Base-by-base conservation (phyloP, 176 grass and related monocot genomes). In the Metroxylon sagu region DNA sequence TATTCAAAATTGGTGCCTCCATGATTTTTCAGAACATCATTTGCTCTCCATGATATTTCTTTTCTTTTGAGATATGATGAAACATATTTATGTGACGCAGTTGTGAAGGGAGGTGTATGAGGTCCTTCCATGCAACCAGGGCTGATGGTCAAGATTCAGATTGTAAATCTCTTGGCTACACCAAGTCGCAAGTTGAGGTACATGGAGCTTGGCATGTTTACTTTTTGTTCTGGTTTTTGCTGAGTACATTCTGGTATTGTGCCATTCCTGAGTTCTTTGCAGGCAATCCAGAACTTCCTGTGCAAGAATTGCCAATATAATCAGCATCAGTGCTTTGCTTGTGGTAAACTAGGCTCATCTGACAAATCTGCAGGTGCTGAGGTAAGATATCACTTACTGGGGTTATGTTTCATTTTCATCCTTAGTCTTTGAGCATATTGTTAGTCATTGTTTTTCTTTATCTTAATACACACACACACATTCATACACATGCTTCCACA, bases 71-170 rank as follows among this genome's bases (percentile, higher is more conserved):
- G 59, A 55, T 18, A 25, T 53, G 4, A 35, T 54, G 14, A 54
- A 27, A 59, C 17, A 48, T 14, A 17, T 27, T 18, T 12, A 14
- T 61, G 25, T 26, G 54, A 54, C 80, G 50, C 74, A 98, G 93
- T 71, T 98, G 93, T 76, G 93, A 98, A 60, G 93, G 93, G 27
- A 74, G 75, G 52, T 98, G 93, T 64, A 83, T 92, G 81, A 82
- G 93, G 19, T 98, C 93, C 25, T 98, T 98, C 66, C 93, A 98
- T 85, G 87, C 93, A 68, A 92, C 80, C 62, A 25, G 30, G 58
- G 56, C 69, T 60, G 72, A 72, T 12, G 93, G 87, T 27, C 73
- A 85, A 53, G 87, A 92, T 35, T 92, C 93, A 8, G 50, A 57
- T 19, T 98, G 93, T 67, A 55, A 27, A 27, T 87, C 84, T 5